phyloP scores from a whole-genome alignment of 2,329 filamentous ascomycete species.

The Falciphora oryzae region DNA sequence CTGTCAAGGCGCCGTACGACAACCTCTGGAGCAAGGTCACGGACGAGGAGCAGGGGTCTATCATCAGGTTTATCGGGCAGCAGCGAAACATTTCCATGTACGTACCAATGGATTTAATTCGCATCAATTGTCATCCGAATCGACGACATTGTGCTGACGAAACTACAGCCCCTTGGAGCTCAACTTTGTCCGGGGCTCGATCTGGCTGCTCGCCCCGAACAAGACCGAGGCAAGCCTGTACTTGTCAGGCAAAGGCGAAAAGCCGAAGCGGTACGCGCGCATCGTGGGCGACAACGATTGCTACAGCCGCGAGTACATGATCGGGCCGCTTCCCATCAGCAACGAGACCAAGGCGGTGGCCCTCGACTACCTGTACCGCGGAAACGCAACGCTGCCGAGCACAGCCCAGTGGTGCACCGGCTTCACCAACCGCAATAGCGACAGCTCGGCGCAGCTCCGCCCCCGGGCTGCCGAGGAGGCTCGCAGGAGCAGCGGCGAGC shows the following conservation, averaged over 20 bases:
- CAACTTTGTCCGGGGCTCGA: not conserved
- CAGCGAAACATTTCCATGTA: constrained; percentile 1
- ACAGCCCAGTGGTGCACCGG: not conserved
- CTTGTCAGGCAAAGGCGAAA: not conserved
- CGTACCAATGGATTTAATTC: not conserved
- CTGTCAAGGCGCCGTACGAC: constrained; percentile 5
- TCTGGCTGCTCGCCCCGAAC: constrained; percentile 5
- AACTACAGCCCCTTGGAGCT: not conserved
- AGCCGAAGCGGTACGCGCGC: constrained; percentile 5
- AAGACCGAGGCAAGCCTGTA: constrained; percentile 5
- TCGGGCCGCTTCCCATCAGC: constrained; percentile 41
- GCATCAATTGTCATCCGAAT: no score
- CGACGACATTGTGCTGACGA: not conserved
- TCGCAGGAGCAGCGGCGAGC: not conserved
- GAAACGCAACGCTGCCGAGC: constrained; percentile 6
- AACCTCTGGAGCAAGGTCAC: constrained; percentile 3
- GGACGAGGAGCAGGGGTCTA: not conserved
- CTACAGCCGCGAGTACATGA: constrained; percentile 34
- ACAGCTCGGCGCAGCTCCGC: not conserved
- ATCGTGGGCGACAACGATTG: constrained; percentile 1
- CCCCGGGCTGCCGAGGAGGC: constrained; percentile 1
- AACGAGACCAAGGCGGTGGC: constrained; percentile 29
- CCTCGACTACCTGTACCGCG: constrained; percentile 33
- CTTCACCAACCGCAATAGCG: not conserved
- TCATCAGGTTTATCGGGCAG: not conserved